Percentiles rank a stretch among this genome's conserved stretches.
Evolutionary conservation across 1,284 basidiomycete genomes (phyloP).

Genomic region (Rhodotorula mucilaginosa): DNA sequence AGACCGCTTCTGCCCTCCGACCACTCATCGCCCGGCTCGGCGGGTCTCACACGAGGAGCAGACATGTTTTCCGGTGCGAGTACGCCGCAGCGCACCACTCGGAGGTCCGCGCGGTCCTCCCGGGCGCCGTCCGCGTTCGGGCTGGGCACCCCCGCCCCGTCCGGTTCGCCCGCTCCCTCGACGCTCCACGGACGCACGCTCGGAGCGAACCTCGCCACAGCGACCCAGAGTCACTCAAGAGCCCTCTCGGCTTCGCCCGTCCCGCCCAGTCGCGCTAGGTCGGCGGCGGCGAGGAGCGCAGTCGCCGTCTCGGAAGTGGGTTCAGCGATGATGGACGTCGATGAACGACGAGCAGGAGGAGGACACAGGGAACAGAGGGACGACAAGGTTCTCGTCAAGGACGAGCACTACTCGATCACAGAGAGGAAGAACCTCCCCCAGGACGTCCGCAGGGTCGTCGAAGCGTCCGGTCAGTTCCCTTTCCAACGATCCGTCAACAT

Average conservation of each 20-base stretch:
- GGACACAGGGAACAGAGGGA: neutral
- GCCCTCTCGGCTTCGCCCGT: conserved; percentile 9
- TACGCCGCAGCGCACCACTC: conserved; percentile 13
- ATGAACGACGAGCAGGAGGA: neutral
- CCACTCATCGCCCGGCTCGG: too few relatives aligned
- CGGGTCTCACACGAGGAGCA: neutral
- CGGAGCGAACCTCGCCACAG: conserved; percentile 11
- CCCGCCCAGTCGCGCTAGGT: conserved; percentile 8
- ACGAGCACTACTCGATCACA: conserved; percentile 25
- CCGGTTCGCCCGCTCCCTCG: neutral
- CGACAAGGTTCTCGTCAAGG: conserved; percentile 35
- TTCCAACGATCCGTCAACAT: neutral
- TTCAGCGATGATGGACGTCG: conserved; percentile 26
- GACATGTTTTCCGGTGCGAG: conserved; percentile 21
- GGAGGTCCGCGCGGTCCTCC: conserved; percentile 18
- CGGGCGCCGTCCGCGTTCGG: conserved; percentile 1
- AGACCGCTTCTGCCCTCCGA: too few relatives aligned
- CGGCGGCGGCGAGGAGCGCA: conserved; percentile 8
- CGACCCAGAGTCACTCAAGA: neutral
- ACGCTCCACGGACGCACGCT: neutral
- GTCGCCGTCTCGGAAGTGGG: conserved; percentile 10
- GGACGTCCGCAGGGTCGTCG: conserved; percentile 29
- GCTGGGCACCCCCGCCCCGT: conserved; percentile 3
- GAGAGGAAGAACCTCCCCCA: conserved; percentile 29
- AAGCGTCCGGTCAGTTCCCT: conserved; percentile 19